Percentiles rank a stretch among this genome's conserved stretches.
These are phyloP conservation scores for Leccinum pallidistipes DNA, from an alignment of 1,284 basidiomycete species.

Conservation along the genomic window DNA sequence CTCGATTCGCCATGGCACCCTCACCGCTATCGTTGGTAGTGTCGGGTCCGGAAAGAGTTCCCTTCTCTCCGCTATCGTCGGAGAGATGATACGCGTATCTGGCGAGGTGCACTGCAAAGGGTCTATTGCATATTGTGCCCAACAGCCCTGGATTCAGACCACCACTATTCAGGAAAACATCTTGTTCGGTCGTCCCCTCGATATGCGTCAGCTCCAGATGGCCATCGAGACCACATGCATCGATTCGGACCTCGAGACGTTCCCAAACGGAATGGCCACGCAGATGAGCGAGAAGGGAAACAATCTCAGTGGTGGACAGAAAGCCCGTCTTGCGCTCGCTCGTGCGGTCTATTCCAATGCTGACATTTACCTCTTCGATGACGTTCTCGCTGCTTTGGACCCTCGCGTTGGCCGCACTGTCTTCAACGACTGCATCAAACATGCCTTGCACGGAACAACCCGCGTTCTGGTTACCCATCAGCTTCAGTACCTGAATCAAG, in stretches of 20 bases:
- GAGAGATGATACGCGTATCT: conserved; percentile 49
- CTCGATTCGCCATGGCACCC: conserved; percentile 44
- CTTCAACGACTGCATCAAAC: conserved; percentile 58
- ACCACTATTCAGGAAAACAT: conserved; percentile 48
- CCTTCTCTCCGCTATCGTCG: conserved; percentile 47
- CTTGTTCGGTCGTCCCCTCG: conserved; percentile 53
- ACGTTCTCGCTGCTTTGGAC: conserved; percentile 48
- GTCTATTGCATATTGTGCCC: conserved; percentile 58
- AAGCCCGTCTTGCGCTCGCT: conserved; percentile 58
- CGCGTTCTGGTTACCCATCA: conserved; percentile 66
- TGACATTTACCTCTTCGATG: conserved; percentile 52
- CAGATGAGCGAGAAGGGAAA: conserved; percentile 58
- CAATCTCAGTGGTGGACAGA: conserved; percentile 49
- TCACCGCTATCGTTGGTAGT: conserved; percentile 52
- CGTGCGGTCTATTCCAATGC: conserved; percentile 58
- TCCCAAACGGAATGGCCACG: conserved; percentile 63
- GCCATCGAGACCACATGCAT: conserved; percentile 31
- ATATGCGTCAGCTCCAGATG: conserved; percentile 33
- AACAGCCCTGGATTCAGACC: conserved; percentile 57
- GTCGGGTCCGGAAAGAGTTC: conserved; percentile 43
- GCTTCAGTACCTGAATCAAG: conserved; percentile 51
- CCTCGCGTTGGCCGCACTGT: conserved; percentile 63
- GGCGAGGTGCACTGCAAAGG: conserved; percentile 53
- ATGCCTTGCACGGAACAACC: conserved; percentile 47
- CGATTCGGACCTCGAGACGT: conserved; percentile 48